Evolutionary conservation across 805 yeast species (phyloP).

Genomic region (Saccharomycopsis fibuligera): DNA sequence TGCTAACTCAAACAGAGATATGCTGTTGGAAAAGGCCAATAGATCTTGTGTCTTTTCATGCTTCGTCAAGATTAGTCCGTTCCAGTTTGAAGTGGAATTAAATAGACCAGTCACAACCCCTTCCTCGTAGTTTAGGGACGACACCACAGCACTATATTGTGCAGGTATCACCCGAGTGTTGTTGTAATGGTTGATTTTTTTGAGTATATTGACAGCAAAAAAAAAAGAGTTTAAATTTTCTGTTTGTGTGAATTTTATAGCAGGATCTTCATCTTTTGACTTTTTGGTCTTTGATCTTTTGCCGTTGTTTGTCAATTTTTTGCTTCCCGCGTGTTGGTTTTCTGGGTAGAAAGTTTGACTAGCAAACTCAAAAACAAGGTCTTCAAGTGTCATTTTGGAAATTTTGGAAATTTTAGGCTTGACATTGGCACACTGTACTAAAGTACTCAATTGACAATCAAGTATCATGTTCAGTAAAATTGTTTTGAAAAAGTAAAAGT

Average conservation of each 20-base stretch:
- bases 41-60: too few species aligned
- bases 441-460: not conserved
- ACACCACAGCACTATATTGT: too few species aligned
- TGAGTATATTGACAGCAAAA: not conserved
- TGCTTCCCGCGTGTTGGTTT: too few species aligned
- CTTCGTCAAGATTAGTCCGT: too few species aligned
- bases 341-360: too few species aligned
- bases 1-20: not conserved
- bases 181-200: not conserved
- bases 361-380: not conserved
- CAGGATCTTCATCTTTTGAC: not conserved
- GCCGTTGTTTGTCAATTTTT: too few species aligned
- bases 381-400: not conserved
- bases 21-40: not conserved
- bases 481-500: not conserved
- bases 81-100: too few species aligned
- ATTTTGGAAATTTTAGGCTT: conserved; percentile 5
- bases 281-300: too few species aligned
- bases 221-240: not conserved
- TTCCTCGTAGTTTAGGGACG: too few species aligned
- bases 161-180: not conserved
- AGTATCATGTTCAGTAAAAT: not conserved
- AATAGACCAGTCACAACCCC: too few species aligned
- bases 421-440: not conserved
- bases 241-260: not conserved